A percentile compares a stretch with the other conserved stretches of the same genome.
phyloP scores from a whole-genome alignment of 176 grass and related monocot species.

The Metroxylon sagu region DNA sequence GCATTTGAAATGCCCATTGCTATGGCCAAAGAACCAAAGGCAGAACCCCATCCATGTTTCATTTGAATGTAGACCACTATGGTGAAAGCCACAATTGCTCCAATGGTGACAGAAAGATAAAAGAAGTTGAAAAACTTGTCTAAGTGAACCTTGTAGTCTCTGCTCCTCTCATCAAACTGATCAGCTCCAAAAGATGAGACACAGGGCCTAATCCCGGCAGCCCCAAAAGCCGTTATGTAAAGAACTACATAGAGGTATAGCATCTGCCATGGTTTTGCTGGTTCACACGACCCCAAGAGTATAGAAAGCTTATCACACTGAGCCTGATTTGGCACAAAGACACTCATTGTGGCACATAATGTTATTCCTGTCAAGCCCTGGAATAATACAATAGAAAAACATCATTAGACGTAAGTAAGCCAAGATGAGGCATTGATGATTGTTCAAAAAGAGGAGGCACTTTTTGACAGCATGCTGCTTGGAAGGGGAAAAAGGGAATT shows the following conservation, averaged over 20 bases:
- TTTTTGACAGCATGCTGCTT: too few relatives aligned
- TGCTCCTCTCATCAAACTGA: constrained; percentile 70
- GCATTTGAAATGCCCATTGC: constrained; percentile 79
- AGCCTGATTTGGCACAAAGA: constrained; percentile 43
- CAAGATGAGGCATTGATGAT: too few relatives aligned
- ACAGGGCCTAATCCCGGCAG: constrained; percentile 76
- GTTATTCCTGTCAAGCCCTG: constrained; percentile 75
- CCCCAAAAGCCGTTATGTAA: constrained; percentile 59
- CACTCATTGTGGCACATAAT: constrained; percentile 42
- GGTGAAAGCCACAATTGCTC: constrained; percentile 77
- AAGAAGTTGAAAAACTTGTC: constrained; percentile 88
- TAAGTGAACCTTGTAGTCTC: constrained; percentile 48
- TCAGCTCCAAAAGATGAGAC: constrained; percentile 90
- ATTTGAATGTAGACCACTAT: constrained; percentile 80
- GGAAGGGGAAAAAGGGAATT: too few relatives aligned
- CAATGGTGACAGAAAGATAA: constrained; percentile 79
- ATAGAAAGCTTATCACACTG: constrained; percentile 52
- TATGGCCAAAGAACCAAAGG: constrained; percentile 72
- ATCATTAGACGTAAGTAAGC: neutral
- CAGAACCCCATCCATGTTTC: constrained; percentile 64
- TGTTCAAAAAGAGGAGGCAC: too few relatives aligned
- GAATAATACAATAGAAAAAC: neutral
- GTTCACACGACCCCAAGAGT: constrained; percentile 51
- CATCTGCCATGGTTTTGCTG: constrained; percentile 58
- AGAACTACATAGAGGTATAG: constrained; percentile 69